Evolutionary conservation across 1,284 basidiomycete species (phyloP), one percentile per base, ranked within the genome.

Genomic region (Ustilago hordei): DNA sequence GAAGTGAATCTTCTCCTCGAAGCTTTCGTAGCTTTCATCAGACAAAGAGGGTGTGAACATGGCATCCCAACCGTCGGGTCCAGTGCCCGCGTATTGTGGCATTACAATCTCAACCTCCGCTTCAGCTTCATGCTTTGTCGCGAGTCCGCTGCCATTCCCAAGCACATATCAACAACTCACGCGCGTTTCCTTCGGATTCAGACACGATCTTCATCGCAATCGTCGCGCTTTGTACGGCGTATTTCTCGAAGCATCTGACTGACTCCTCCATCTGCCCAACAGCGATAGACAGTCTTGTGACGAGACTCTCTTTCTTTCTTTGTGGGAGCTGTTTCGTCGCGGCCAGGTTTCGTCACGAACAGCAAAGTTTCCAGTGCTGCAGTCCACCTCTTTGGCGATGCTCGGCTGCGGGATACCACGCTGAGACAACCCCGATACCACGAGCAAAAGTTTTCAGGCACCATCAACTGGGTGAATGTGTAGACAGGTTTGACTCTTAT

Each of bases 101-200:
- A 23, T 19, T 31, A 9, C 31, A n/a, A 36, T 55, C 39, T 57
- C 47, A 58, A 43, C 34, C 58, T 52, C 56, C 2, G 36, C 36
- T 8, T 38, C 36, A 8, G 36, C 12, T 12, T 38, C 36, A 8
- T 8, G 36, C 12, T 48, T 54, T 15, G 39, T 54, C 59, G 59
- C 59, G 45, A 61, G 35, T 53, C 52, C 52, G 59, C 35, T 28
- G 35, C 36, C 7, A 41, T 55, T 55, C 54, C 15, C 54, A 3
- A n/a, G 31, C 34, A 34, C 28, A 17, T 9, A 11, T 52, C 28
- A 52, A 32, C 28, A 52, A 32, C 48, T n/a, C 23, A 52, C 23
- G 32, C 11, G 48, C 28, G 28, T 34, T 52, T 23, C 28, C 48
- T 52, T 17, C 43, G 43, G 43, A 32, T 54, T 19, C n/a, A 32